Evolutionary conservation across 2,329 filamentous ascomycete species (phyloP), one percentile per base, ranked within the genome.

Genomic region (Westerdykella ornata): DNA sequence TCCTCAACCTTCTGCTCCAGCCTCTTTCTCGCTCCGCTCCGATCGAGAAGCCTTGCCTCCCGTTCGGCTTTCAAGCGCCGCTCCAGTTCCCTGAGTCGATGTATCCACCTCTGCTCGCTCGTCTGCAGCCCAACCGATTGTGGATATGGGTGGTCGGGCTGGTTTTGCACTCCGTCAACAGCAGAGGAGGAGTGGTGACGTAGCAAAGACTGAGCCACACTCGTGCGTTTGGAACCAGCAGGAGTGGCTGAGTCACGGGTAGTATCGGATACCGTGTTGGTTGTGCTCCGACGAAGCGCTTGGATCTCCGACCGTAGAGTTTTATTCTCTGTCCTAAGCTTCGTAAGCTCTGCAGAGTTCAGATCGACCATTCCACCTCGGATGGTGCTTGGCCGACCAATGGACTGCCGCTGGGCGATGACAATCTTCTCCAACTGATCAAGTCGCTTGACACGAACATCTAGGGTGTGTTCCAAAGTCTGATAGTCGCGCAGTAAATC

Each of bases 401-500:
- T 65, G 36, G 60, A 64, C 41, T 67, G 57, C 45, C 61, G 52
- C 45, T 65, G 56, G 16, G 61, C 57, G 41, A 72, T 57, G 22
- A 92, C 80, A 32, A 87, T 77, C 13, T 82, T 80, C 66, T 98
- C 92, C 1, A 98, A 74, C 2, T 85, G 80, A 50, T 97, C 90
- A 20, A 98, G 77, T 53, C 88, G 87, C 70, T 94, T 92, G 45
- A 83, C 77, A 13, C 88, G 82, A 18, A 81, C 69, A 40, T 92
- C 86, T 19, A 96, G 78, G 29, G 81, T 85, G 52, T 81, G 81
- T 64, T 96, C 88, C 1, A 98, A 74, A 0, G 77, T 79, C 57
- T 94, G 85, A 58, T 96, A 97, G 58, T 97, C 89, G 48, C 88
- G 86, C 70, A 82, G 84, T n/a, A 97, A 70, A 45, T 94, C 86